phyloP scores from a whole-genome alignment of 768 basidiomycete genomes.

The Serendipita sp. region DNA sequence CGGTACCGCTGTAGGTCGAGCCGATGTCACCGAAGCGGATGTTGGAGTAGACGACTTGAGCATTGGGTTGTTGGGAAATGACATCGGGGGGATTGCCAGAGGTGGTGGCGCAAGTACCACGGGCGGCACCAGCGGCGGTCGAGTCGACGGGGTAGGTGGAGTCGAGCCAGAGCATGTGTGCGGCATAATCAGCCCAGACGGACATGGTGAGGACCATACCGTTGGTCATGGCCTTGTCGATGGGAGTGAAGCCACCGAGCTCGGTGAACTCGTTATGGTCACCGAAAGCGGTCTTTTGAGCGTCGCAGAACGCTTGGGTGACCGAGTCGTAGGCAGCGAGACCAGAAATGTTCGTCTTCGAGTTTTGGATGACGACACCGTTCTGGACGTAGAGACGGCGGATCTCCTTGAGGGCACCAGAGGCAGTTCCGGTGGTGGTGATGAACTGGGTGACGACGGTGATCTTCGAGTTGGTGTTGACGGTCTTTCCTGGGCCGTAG shows the following conservation, averaged over 20 bases:
- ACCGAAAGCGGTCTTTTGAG: constrained; percentile 28
- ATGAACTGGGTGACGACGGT: constrained; percentile 46
- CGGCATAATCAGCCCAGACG: constrained; percentile 39
- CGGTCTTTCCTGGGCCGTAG: constrained; percentile 30
- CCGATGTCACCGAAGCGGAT: constrained; percentile 36
- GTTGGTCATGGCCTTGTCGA: constrained; percentile 21
- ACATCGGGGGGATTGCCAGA: constrained; percentile 31
- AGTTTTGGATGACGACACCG: constrained; percentile 35
- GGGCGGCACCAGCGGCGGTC: constrained; percentile 25
- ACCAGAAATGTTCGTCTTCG: constrained; percentile 29
- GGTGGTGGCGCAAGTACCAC: constrained; percentile 32
- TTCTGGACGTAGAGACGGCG: constrained; percentile 39
- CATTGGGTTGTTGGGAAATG: constrained; percentile 23
- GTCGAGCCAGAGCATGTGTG: constrained; percentile 43
- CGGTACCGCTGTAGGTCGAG: constrained; percentile 22
- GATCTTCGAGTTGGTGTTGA: constrained; percentile 35
- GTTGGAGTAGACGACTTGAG: constrained; percentile 36
- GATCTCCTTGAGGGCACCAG: constrained; percentile 35
- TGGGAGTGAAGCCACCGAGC: constrained; percentile 26
- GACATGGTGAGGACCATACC: constrained; percentile 35
- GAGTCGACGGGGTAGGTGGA: constrained; percentile 29
- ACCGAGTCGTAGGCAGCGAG: constrained; percentile 28
- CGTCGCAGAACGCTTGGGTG: constrained; percentile 32
- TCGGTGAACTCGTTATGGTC: constrained; percentile 26
- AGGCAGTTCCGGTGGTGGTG: constrained; percentile 27